Conservation (phyloP, 2,329 filamentous ascomycete genomes). For the Aschersonia sp. region DNA sequence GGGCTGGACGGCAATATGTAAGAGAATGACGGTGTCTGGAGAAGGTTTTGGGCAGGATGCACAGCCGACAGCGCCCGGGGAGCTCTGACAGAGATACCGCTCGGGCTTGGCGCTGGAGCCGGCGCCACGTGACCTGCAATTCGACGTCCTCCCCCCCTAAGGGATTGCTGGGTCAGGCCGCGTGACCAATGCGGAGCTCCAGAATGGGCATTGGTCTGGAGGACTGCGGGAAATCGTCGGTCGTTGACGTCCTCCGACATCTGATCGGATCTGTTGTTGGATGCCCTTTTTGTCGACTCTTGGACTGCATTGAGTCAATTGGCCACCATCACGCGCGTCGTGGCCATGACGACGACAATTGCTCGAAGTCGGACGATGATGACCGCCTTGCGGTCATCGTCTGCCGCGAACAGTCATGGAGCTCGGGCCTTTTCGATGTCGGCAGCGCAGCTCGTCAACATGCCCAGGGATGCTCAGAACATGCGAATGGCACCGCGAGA, state of each 20-base stretch:
- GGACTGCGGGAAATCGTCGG: conserved; percentile 15
- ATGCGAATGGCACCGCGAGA: conserved; percentile 49
- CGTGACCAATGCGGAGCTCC: neutral
- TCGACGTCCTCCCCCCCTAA: neutral
- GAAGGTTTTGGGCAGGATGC: neutral
- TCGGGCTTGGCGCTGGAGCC: neutral
- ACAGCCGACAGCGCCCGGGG: too few species aligned
- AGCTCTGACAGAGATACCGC: too few species aligned
- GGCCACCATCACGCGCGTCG: conserved; percentile 19
- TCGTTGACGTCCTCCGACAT: neutral
- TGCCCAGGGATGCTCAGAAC: conserved; percentile 50
- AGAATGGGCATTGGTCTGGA: neutral
- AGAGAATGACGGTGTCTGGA: conserved; percentile 4
- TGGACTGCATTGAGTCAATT: conserved; percentile 24
- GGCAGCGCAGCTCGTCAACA: conserved; percentile 32
- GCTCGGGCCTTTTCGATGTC: conserved; percentile 37
- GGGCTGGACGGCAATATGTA: too few species aligned
- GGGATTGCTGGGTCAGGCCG: neutral
- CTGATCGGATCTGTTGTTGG: too few species aligned
- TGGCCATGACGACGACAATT: conserved; percentile 44
- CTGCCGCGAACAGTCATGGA: conserved; percentile 22
- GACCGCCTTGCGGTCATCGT: conserved; percentile 38
- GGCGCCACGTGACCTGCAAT: neutral
- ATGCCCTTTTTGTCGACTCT: conserved; percentile 1
- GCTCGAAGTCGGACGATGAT: conserved; percentile 40